Base-by-base conservation (phyloP, 2,329 filamentous ascomycete genomes). In the Volutella citrinella region DNA sequence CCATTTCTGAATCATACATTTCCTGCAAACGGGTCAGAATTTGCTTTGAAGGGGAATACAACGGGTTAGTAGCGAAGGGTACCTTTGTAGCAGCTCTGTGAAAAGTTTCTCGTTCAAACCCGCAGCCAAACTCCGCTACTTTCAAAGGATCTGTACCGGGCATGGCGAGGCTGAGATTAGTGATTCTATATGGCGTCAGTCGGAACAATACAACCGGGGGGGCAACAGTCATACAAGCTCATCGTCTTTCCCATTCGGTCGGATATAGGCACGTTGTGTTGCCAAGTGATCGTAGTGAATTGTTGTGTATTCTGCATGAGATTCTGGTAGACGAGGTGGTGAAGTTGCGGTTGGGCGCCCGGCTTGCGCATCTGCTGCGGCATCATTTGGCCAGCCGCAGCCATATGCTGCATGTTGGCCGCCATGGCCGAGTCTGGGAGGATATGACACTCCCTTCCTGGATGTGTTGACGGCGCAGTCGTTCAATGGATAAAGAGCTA, bases 331-430 rank as follows among this genome's bases (percentile, higher is more conserved):
- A 73, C 59, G 12, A 62, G 46, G 24, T 64, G 55, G 30, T 65
- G 63, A 15, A 65, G 45, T 41, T 63, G 59, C 25, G n/a, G n/a
- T 42, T 47, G 43, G 12, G 25, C 33, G 32, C 46, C 48, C 26
- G 52, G 50, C 29, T 56, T 54, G 41, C 61, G 58, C 48, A 63
- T 55, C 41, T 68, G 66, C 42, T 66, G 62, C 49, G 63, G 62
- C 56, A 70, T 63, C 59, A 70, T 67, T 38, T 64, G 63, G 56
- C 62, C 66, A 45, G 60, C 63, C 41, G 60, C 62, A 54, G 61
- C 66, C 72, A 78, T 76, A 51, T 75, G 74, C 57, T 70, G 69
- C 62, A 78, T 71, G 49, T 76, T 78, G 55, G 70, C 74, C 64
- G 75, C 74, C 75, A 80, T 79, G 61, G 70, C 70, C 66, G 69